These are phyloP conservation scores for Vicia villosa DNA, from an alignment of 306 rosid genomes.

Conservation along the genomic window DNA sequence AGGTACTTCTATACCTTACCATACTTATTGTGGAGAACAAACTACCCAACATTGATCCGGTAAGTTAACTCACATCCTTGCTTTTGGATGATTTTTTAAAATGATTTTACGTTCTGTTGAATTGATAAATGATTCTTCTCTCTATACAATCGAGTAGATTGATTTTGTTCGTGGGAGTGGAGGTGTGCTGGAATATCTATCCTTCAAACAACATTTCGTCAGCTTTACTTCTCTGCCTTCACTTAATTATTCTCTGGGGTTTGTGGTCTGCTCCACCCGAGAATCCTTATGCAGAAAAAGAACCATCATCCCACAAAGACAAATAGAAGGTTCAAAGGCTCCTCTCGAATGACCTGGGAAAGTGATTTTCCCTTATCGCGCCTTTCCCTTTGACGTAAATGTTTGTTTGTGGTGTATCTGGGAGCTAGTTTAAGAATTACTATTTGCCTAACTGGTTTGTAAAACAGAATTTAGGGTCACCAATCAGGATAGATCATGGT, in stretches of 20 bases:
- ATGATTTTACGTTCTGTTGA: neutral
- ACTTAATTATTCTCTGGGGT: slow-evolving; percentile 72
- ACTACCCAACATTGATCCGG: slow-evolving; percentile 68
- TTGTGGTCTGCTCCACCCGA: slow-evolving; percentile 74
- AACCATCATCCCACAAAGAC: slow-evolving; percentile 48
- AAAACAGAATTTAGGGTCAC: slow-evolving; percentile 18
- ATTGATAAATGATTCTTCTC: slow-evolving; percentile 23
- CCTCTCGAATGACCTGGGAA: slow-evolving; percentile 1
- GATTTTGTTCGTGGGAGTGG: slow-evolving; percentile 75
- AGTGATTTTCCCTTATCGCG: neutral
- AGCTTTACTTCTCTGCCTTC: slow-evolving; percentile 62
- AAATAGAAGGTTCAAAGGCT: slow-evolving; percentile 38
- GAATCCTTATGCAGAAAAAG: slow-evolving; percentile 56
- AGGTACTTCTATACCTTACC: slow-evolving; percentile 94
- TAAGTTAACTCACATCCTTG: slow-evolving; percentile 32
- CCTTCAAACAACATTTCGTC: slow-evolving; percentile 76
- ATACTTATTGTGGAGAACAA: slow-evolving; percentile 80
- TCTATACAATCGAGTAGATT: slow-evolving; percentile 50
- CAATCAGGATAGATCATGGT: neutral
- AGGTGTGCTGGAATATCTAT: slow-evolving; percentile 87
- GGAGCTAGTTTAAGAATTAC: slow-evolving; percentile 18
- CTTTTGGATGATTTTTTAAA: neutral
- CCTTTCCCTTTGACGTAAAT: slow-evolving; percentile 27
- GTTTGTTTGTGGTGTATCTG: slow-evolving; percentile 38
- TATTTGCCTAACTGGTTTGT: slow-evolving; percentile 18